Base-by-base conservation (phyloP, 106 monocot species). In the Vanilla planifolia region DNA sequence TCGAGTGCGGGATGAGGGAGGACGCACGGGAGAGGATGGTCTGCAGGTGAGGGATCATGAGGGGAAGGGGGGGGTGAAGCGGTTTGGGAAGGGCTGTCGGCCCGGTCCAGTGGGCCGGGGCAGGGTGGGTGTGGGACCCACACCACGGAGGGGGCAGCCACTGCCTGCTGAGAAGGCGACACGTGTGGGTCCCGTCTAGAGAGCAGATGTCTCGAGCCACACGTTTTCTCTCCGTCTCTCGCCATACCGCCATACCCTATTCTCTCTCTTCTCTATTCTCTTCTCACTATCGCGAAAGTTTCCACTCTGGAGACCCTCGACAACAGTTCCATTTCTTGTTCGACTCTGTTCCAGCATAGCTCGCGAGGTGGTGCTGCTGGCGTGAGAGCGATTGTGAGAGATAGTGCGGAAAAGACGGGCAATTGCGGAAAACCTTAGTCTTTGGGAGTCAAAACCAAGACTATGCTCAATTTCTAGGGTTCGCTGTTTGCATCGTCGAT, bases 141-240 rank as follows among this genome's bases (percentile, higher is more conserved):
- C 9, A 2, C 10, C 48, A 23, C 48, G 48, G 25, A n/a, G n/a
- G 53, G 53, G 22, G 7, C 29, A 9, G 53, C 23, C 22, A 3
- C 44, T 68, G 68, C 59, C 68, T 32, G 59, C 68, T 59, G 35
- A 2, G 35, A 56, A 46, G 47, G 46, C 25, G 43, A 48, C 59
- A 59, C 47, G 6, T 25, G 68, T 43, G 59, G 59, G 68, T 4
- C 61, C 61, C 25, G 39, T 37, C 8, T 34, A 11, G 1, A 30
- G n/a, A 19, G 6, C 45, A 2, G 27, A 46, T 22, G 22, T 22
- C 47, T 48, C 63, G 45, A 43, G 33, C 32, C 40, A 39, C 65
- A 48, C 65, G 21, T 53, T 27, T 24, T 37, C 11, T 3, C 34
- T 60, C 3, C 39, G 2, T 25, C 26, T 21, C 26, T 11, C 8